Conservation (phyloP, 257 asterid genomes). For the Anisodus acutangulus region DNA sequence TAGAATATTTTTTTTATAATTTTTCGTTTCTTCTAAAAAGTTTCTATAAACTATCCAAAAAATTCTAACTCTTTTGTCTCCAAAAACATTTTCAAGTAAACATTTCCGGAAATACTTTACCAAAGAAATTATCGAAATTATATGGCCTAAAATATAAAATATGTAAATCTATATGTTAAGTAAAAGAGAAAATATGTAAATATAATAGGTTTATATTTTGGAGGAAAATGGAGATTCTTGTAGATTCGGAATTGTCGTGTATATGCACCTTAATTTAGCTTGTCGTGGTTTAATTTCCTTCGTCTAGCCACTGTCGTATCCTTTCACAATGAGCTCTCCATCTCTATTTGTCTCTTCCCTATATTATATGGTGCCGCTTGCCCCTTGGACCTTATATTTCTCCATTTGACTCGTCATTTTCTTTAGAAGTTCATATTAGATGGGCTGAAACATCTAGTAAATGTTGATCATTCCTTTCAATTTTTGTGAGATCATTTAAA, state of each 20-base stretch:
- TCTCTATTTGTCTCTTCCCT: constrained; percentile 7
- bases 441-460: too few relatives aligned
- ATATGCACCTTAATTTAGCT: constrained; percentile 4
- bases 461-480: too few relatives aligned
- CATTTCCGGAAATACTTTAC: not conserved
- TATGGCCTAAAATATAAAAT: not conserved
- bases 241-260: constrained; percentile 5
- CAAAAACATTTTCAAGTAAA: not conserved
- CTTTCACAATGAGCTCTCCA: constrained; percentile 22
- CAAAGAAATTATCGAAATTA: not conserved
- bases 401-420: not conserved
- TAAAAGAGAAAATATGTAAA: not conserved
- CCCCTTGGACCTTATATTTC: not conserved
- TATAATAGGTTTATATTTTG: not conserved
- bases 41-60: not conserved
- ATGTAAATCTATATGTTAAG: not conserved
- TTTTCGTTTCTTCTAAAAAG: not conserved
- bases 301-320: not conserved
- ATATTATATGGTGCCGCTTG: not conserved
- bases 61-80: not conserved
- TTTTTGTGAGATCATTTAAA: too few relatives aligned
- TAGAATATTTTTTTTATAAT: not conserved
- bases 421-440: too few relatives aligned
- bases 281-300: not conserved
- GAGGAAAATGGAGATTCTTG: not conserved